phyloP scores from a whole-genome alignment of 805 yeast genomes.

The Wickerhamiella australiensis region DNA sequence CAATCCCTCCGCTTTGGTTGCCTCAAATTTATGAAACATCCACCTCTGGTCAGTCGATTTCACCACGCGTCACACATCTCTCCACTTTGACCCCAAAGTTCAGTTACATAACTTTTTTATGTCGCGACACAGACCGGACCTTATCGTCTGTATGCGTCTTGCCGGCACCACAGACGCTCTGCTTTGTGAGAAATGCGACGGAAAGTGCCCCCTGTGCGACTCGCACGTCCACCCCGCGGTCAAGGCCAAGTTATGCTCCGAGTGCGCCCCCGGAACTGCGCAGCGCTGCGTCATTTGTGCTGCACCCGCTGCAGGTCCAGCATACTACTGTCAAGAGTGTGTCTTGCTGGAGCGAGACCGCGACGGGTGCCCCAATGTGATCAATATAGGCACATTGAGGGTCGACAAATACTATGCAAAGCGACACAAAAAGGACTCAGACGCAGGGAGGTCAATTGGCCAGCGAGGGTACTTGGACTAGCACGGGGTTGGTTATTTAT shows the following conservation, averaged over 20 bases:
- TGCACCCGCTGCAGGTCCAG: constrained; percentile 47
- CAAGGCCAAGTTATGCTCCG: constrained; percentile 65
- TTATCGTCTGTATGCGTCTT: constrained; percentile 70
- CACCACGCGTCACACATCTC: no score
- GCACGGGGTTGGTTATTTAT: no score
- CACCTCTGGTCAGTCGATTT: no score
- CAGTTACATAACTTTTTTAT: constrained; percentile 33
- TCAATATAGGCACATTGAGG: constrained; percentile 58
- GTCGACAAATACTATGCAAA: constrained; percentile 1
- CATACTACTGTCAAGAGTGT: constrained; percentile 79
- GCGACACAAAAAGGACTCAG: background rate
- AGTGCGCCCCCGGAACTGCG: constrained; percentile 65
- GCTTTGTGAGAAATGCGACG: constrained; percentile 79
- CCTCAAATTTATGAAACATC: no score
- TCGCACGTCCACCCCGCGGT: constrained; percentile 63
- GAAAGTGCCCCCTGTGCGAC: constrained; percentile 83
- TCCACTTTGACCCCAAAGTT: background rate
- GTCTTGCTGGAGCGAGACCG: constrained; percentile 65
- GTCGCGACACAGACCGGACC: constrained; percentile 85
- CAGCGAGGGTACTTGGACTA: background rate
- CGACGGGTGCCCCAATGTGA: constrained; percentile 84
- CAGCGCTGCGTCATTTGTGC: constrained; percentile 74
- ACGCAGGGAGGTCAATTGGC: background rate
- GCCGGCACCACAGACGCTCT: constrained; percentile 65
- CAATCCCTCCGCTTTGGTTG: no score